These are phyloP conservation scores for Apiotrichum veenhuisii DNA, from an alignment of 1,284 basidiomycete genomes.

Conservation along the genomic window DNA sequence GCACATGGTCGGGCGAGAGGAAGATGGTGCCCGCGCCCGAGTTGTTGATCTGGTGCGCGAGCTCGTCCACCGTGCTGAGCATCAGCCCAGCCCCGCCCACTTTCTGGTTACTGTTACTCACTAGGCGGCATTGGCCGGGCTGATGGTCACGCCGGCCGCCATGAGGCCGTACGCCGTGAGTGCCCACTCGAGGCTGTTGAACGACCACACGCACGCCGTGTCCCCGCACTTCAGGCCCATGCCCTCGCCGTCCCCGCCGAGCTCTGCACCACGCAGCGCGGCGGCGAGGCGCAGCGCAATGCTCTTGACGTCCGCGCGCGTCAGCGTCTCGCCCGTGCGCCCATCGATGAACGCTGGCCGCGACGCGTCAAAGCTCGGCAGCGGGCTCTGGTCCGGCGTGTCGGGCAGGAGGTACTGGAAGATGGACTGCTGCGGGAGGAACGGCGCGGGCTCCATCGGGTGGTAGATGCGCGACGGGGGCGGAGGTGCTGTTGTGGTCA, in stretches of 20 bases:
- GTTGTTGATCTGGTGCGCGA: slow-evolving; percentile 51
- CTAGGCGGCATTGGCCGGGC: slow-evolving; percentile 44
- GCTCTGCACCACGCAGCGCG: slow-evolving; percentile 50
- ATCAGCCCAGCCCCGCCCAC: slow-evolving; percentile 10
- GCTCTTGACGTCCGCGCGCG: slow-evolving; percentile 58
- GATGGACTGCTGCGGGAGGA: slow-evolving; percentile 6
- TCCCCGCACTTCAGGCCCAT: slow-evolving; percentile 32
- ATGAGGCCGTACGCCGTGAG: slow-evolving; percentile 58
- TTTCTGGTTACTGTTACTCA: slow-evolving; percentile 24
- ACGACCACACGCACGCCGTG: slow-evolving; percentile 40
- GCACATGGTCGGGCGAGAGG: slow-evolving; percentile 55
- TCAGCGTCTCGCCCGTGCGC: slow-evolving; percentile 57
- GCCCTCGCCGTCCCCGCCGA: slow-evolving; percentile 50
- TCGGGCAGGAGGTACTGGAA: slow-evolving; percentile 16
- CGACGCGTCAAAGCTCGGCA: slow-evolving; percentile 30
- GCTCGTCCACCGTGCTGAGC: slow-evolving; percentile 30
- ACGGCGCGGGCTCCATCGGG: slow-evolving; percentile 1
- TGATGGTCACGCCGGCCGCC: slow-evolving; percentile 33
- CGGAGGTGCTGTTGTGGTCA: too few relatives aligned
- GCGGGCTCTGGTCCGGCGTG: slow-evolving; percentile 14
- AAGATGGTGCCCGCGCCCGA: slow-evolving; percentile 59
- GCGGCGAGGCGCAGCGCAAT: slow-evolving; percentile 58
- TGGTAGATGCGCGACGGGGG: slow-evolving; percentile 13
- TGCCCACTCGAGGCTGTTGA: slow-evolving; percentile 63
- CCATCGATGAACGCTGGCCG: slow-evolving; percentile 60